phyloP scores from a whole-genome alignment of 306 rosid genomes.

The Styphnolobium japonicum region DNA sequence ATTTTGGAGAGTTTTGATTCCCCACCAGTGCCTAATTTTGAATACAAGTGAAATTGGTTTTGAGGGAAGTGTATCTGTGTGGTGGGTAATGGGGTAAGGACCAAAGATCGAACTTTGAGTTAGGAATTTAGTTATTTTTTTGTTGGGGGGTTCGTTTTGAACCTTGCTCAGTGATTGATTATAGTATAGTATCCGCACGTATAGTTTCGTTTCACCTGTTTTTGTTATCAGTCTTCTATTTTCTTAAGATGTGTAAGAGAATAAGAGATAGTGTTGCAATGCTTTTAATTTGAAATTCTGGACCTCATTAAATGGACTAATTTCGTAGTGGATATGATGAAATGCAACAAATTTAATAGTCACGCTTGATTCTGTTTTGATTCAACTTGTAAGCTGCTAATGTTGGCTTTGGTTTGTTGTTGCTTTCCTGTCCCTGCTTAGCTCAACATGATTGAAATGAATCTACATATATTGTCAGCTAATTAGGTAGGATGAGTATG shows the following conservation, averaged over 20 bases:
- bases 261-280: not conserved
- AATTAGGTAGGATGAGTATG: not conserved
- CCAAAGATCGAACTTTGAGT: not conserved
- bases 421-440: not conserved
- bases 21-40: slow-evolving; percentile 83
- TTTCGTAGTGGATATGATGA: not conserved
- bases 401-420: not conserved
- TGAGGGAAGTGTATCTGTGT: not conserved
- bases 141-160: not conserved
- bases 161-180: not conserved
- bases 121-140: not conserved
- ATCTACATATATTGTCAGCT: not conserved
- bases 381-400: not conserved
- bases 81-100: not conserved
- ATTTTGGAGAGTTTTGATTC: slow-evolving; percentile 94
- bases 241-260: not conserved
- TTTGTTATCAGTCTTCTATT: not conserved
- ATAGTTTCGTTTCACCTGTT: not conserved
- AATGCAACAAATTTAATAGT: not conserved
- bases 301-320: not conserved
- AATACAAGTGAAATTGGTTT: slow-evolving; percentile 56
- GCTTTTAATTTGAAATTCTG: not conserved
- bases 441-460: not conserved
- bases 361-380: not conserved
- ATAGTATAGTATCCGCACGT: not conserved